Conservation (phyloP, 441 rosid species). For the Croton laevigatus region DNA sequence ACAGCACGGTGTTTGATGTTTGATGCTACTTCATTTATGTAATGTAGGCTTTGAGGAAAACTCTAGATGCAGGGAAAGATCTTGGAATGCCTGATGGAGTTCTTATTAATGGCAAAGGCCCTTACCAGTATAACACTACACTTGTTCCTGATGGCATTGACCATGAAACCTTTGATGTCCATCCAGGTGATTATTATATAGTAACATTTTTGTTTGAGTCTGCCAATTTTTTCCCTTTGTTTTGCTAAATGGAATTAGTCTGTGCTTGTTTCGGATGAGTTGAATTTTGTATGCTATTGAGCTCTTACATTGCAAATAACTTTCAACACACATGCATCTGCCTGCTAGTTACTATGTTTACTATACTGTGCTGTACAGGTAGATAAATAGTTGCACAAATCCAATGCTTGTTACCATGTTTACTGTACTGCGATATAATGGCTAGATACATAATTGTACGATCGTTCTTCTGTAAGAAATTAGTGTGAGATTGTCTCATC, state of each 20-base stretch:
- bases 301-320: background rate
- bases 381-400: background rate
- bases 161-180: constrained; percentile 72
- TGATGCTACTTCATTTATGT: constrained; percentile 10
- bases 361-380: background rate
- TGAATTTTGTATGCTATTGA: background rate
- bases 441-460: background rate
- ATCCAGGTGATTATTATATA: constrained; percentile 59
- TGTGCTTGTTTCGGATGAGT: background rate
- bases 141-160: constrained; percentile 76
- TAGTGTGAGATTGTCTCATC: too few relatives aligned
- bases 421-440: background rate
- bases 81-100: constrained; percentile 97
- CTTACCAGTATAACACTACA: constrained; percentile 73
- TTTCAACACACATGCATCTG: background rate
- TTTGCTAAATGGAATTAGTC: constrained; percentile 1
- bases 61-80: constrained; percentile 81
- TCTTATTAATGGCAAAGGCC: constrained; percentile 95
- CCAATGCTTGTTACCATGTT: background rate
- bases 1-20: constrained; percentile 2
- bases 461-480: background rate
- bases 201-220: background rate
- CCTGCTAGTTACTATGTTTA: background rate
- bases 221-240: background rate
- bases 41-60: constrained; percentile 69